These are phyloP conservation scores for Lenwebbia sp. DNA, from an alignment of 345 rosid species.

Conservation along the genomic window DNA sequence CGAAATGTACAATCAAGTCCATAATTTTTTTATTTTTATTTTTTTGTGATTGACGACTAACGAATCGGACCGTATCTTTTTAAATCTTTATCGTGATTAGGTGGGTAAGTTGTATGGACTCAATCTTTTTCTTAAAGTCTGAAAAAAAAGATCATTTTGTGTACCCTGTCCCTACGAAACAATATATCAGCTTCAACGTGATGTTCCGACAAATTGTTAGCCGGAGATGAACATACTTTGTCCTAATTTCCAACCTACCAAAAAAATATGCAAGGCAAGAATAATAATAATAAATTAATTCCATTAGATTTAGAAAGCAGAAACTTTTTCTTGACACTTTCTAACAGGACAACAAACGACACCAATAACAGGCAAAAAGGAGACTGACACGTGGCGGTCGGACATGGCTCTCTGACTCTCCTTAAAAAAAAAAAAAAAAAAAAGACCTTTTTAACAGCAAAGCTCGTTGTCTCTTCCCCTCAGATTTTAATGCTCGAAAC, in stretches of 20 bases:
- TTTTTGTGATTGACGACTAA: not conserved
- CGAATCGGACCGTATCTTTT: not conserved
- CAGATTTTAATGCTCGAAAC: constrained; percentile 13
- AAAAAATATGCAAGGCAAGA: not conserved
- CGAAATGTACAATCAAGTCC: not conserved
- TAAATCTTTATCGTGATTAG: not conserved
- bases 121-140: not conserved
- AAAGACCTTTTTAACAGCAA: not conserved
- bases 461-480: constrained; percentile 1
- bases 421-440: not conserved
- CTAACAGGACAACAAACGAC: not conserved
- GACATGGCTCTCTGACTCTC: not conserved
- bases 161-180: not conserved
- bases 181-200: not conserved
- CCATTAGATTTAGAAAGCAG: not conserved
- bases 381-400: not conserved
- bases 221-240: too few species aligned
- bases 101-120: not conserved
- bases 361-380: not conserved
- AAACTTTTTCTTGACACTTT: not conserved
- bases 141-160: not conserved
- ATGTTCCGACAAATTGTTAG: not conserved
- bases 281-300: not conserved
- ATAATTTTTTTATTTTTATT: not conserved
- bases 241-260: not conserved